Evolutionary conservation across 2,329 filamentous ascomycete genomes (phyloP).

Genomic region (Aspergillus sp.): DNA sequence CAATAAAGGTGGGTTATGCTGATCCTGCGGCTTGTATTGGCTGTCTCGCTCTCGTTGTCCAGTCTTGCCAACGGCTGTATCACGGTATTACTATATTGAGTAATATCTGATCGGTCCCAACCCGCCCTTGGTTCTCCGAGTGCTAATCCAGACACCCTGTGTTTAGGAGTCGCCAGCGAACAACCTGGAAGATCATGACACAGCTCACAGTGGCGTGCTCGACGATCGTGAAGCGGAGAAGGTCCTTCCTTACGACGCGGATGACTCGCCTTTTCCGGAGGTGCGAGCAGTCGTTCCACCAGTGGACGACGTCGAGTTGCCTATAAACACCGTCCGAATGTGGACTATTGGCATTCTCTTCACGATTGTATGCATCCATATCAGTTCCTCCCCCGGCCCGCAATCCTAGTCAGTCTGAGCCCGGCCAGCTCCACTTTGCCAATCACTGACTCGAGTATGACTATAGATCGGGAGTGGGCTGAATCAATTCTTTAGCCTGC

Average conservation of each 20-base stretch:
- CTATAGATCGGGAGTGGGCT: slow-evolving; percentile 35
- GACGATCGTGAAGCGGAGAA: slow-evolving; percentile 33
- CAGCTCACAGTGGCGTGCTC: slow-evolving; percentile 21
- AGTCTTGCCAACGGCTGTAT: neutral
- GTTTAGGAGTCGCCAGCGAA: slow-evolving; percentile 17
- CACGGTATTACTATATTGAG: slow-evolving; percentile 2
- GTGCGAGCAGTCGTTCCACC: slow-evolving; percentile 38
- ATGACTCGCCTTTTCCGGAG: slow-evolving; percentile 40
- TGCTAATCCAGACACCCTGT: neutral
- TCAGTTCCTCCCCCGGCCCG: neutral
- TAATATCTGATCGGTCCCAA: neutral
- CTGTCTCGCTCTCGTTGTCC: neutral
- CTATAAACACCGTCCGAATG: slow-evolving; percentile 37
- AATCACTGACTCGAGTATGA: slow-evolving; percentile 1
- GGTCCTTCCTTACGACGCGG: slow-evolving; percentile 36
- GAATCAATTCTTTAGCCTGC: slow-evolving; percentile 41
- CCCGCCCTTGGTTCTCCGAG: neutral
- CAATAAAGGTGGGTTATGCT: neutral
- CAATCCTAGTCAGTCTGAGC: neutral
- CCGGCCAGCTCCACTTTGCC: neutral
- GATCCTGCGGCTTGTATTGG: neutral
- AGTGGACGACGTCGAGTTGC: slow-evolving; percentile 30
- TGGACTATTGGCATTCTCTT: slow-evolving; percentile 40
- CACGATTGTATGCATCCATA: slow-evolving; percentile 30
- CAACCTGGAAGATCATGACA: neutral